phyloP scores from a whole-genome alignment of 768 basidiomycete species.

The Serendipita sp. region DNA sequence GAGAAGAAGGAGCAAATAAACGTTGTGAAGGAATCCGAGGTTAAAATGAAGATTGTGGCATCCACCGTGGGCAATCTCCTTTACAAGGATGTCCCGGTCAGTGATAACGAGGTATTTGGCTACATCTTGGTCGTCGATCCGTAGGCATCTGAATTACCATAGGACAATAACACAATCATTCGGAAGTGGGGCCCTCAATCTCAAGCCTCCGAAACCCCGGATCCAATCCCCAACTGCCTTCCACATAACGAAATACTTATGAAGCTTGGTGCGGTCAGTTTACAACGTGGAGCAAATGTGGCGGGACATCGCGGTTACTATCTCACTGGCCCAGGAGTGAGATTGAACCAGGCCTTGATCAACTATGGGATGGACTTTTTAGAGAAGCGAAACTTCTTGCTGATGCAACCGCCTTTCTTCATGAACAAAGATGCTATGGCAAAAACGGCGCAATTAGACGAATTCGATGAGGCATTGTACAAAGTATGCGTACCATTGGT shows the following conservation, averaged over 20 bases:
- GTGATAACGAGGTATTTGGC: slow-evolving; percentile 62
- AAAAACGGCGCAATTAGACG: slow-evolving; percentile 93
- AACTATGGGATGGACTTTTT: slow-evolving; percentile 91
- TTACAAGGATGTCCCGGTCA: slow-evolving; percentile 70
- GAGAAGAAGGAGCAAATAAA: slow-evolving; percentile 62
- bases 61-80: slow-evolving; percentile 84
- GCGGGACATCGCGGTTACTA: slow-evolving; percentile 95
- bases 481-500: slow-evolving; percentile 35
- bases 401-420: slow-evolving; percentile 93
- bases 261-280: slow-evolving; percentile 87
- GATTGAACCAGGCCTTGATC: slow-evolving; percentile 93
- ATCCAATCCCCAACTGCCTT: slow-evolving; percentile 56
- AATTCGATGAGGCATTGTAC: slow-evolving; percentile 98
- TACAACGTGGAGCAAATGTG: slow-evolving; percentile 87
- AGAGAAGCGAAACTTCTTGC: slow-evolving; percentile 67
- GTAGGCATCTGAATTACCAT: not conserved
- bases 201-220: slow-evolving; percentile 49
- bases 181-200: slow-evolving; percentile 78
- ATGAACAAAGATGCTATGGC: slow-evolving; percentile 97
- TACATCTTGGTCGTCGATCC: not conserved
- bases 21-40: slow-evolving; percentile 61
- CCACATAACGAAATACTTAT: slow-evolving; percentile 97
- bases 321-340: slow-evolving; percentile 87
- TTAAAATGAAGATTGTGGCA: slow-evolving; percentile 64
- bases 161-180: slow-evolving; percentile 83